phyloP scores from a whole-genome alignment of 2,329 filamentous ascomycete genomes.

The Penicillium thymicola region DNA sequence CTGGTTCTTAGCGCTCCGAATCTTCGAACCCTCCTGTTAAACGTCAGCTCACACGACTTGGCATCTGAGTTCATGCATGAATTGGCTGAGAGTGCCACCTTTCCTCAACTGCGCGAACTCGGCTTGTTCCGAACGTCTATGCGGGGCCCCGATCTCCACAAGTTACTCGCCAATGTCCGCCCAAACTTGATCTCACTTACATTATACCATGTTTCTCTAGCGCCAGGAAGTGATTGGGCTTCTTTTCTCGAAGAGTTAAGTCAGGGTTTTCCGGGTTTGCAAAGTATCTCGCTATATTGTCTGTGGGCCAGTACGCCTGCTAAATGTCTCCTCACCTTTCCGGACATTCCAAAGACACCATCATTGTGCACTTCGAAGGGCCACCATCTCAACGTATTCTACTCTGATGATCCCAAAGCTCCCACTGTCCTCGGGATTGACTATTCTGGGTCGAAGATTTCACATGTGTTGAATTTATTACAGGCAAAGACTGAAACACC shows the following conservation, averaged over 20 bases:
- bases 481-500: constrained; percentile 2
- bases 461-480: constrained; percentile 16
- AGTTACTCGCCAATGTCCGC: constrained; percentile 9
- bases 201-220: constrained; percentile 19
- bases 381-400: constrained; percentile 15
- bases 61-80: constrained; percentile 26
- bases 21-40: constrained; percentile 18
- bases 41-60: constrained; percentile 22
- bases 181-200: constrained; percentile 14
- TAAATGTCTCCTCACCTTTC: constrained; percentile 19
- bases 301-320: constrained; percentile 19
- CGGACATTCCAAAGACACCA: constrained; percentile 14
- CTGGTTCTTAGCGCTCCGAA: constrained; percentile 22
- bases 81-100: constrained; percentile 16
- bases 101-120: constrained; percentile 17
- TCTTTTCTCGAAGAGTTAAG: constrained; percentile 14
- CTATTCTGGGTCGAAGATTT: constrained; percentile 21
- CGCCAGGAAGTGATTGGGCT: constrained; percentile 14
- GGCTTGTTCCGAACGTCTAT: constrained; percentile 21
- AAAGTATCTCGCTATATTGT: constrained; percentile 21
- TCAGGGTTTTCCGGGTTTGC: constrained; percentile 7
- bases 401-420: constrained; percentile 15
- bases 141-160: constrained; percentile 15
- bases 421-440: constrained; percentile 20
- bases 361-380: background rate